phyloP scores from a whole-genome alignment of 257 asterid genomes.

The Nicotiana tabacum region DNA sequence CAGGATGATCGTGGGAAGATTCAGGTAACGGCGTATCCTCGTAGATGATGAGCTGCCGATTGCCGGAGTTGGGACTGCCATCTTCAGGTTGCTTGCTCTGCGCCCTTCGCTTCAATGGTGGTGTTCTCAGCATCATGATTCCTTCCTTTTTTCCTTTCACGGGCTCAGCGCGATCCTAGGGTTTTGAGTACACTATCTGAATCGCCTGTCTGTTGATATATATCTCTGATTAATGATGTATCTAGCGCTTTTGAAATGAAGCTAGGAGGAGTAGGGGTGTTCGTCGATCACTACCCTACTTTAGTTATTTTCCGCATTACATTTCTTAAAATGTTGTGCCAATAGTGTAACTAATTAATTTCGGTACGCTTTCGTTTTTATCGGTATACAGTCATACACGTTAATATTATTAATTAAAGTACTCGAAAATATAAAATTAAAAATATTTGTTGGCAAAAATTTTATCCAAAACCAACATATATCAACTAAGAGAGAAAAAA shows the following conservation, averaged over 20 bases:
- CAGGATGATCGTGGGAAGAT: conserved; percentile 46
- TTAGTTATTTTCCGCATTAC: too few species aligned
- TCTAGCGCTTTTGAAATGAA: background rate
- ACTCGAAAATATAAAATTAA: too few species aligned
- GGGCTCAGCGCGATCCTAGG: background rate
- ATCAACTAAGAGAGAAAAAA: too few species aligned
- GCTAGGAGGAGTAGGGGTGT: background rate
- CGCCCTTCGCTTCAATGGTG: conserved; percentile 75
- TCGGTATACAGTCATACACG: too few species aligned
- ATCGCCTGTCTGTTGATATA: background rate
- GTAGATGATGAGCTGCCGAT: conserved; percentile 49
- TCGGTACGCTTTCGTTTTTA: too few species aligned
- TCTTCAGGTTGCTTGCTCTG: conserved; percentile 42
- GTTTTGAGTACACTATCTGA: background rate
- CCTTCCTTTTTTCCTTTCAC: background rate
- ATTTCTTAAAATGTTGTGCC: too few species aligned
- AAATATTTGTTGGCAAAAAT: too few species aligned
- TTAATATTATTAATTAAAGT: too few species aligned
- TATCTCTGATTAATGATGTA: background rate
- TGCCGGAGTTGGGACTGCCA: conserved; percentile 51
- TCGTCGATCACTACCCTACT: too few species aligned
- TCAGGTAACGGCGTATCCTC: conserved; percentile 65
- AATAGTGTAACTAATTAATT: too few species aligned
- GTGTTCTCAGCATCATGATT: conserved; percentile 77
- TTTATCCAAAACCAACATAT: too few species aligned